Percentiles rank a stretch among this genome's conserved stretches.
Evolutionary conservation across 2,329 filamentous ascomycete species (phyloP).

Genomic region (Sporothrix protearum): DNA sequence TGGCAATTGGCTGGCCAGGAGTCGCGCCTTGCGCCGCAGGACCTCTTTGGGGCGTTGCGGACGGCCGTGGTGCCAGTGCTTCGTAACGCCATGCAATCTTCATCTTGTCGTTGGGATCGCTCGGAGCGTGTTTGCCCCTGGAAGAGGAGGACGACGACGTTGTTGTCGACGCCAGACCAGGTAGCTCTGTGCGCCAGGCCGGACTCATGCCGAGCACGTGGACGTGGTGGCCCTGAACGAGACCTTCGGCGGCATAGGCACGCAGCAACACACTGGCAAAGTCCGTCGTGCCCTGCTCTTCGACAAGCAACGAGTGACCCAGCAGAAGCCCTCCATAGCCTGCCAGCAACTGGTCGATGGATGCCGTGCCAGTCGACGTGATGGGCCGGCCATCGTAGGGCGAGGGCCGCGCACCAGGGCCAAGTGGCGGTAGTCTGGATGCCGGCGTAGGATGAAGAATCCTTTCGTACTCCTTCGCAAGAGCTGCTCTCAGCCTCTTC

Average conservation of each 20-base stretch:
- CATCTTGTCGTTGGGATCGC: slow-evolving; percentile 68
- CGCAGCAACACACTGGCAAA: slow-evolving; percentile 79
- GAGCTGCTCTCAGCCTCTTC: slow-evolving; percentile 16
- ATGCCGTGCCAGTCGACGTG: slow-evolving; percentile 85
- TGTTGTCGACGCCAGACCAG: slow-evolving; percentile 56
- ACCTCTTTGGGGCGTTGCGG: not conserved
- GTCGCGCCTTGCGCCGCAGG: not conserved
- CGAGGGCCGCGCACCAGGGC: slow-evolving; percentile 68
- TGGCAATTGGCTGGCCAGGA: not conserved
- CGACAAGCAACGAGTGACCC: slow-evolving; percentile 74
- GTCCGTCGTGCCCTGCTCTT: slow-evolving; percentile 90
- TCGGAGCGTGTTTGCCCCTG: slow-evolving; percentile 40
- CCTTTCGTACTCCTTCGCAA: slow-evolving; percentile 19
- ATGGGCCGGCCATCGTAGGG: slow-evolving; percentile 82
- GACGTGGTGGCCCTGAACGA: slow-evolving; percentile 84
- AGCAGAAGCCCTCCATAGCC: slow-evolving; percentile 82
- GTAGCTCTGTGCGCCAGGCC: slow-evolving; percentile 77
- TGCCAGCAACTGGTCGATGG: slow-evolving; percentile 78
- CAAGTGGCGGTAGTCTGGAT: slow-evolving; percentile 31
- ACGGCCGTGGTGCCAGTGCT: slow-evolving; percentile 49
- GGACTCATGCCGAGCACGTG: slow-evolving; percentile 80
- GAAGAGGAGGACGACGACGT: slow-evolving; percentile 35
- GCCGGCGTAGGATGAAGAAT: not conserved
- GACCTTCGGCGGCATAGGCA: slow-evolving; percentile 89
- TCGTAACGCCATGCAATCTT: slow-evolving; percentile 99